Base-by-base conservation (phyloP, 1,284 basidiomycete species). In the Exobasidium rhododendri region DNA sequence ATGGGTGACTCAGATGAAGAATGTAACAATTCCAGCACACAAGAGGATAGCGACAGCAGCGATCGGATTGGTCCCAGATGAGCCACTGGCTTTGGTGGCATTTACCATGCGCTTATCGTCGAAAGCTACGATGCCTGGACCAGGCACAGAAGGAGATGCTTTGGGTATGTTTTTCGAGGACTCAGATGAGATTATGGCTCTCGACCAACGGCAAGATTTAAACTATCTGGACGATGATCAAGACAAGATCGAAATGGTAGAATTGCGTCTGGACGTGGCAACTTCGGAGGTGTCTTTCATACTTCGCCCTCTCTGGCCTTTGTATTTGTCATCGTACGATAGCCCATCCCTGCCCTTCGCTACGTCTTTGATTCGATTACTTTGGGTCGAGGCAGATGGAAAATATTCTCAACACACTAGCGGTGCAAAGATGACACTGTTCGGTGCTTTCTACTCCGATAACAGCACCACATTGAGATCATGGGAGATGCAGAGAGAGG, bases 111-210 rank as follows among this genome's bases (percentile, higher is more conserved):
- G 32, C 31, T 17, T 24, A 22, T 40, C 52, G 14, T 55, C 52
- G 17, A 55, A 55, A 29, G 31, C 52, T 11, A 55, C n/a, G 5
- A 4, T 44, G 17, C 40, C 52, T 14, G 3, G 30, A 20, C n/a
- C 29, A 14, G 14, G 13, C 3, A 20, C 24, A 44, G 52, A 20
- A 20, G 52, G 40, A 6, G 52, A 55, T 26, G 52, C 52, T 6
- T 44, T 55, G 31, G 52, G 30, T 20, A 55, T 55, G 52, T 55
- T 55, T 29, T 55, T 55, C 35, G 47, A 50, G 14, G 47, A 26
- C 28, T 13, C 32, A 35, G 52, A 55, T 22, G 52, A 31, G 28
- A 20, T 50, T 7, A 20, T 7, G 14, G 22, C 47, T 10, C 7
- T 31, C 24, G 24, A 24, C 14, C 29, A 26, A 14, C 47, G 20